Percentiles rank a stretch among this genome's conserved stretches.
phyloP scores from a whole-genome alignment of 2,329 filamentous ascomycete genomes.

The Fusarium goolgardi region DNA sequence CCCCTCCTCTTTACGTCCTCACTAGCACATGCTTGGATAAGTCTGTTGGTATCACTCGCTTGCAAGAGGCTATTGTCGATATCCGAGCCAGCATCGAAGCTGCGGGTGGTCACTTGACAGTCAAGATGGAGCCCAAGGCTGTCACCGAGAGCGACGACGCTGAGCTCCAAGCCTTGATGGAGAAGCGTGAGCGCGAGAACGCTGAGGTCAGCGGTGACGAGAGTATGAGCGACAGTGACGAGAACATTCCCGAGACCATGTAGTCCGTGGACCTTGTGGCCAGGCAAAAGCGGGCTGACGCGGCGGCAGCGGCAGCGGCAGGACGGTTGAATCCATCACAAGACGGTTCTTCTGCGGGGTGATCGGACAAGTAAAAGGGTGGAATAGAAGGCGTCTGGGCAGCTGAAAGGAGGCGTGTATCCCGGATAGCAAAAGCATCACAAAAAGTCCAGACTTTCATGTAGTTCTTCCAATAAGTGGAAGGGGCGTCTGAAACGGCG shows the following conservation, averaged over 20 bases:
- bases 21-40: conserved; percentile 98
- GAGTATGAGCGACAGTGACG: conserved; percentile 94
- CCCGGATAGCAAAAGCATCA: conserved; percentile 43
- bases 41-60: conserved; percentile 80
- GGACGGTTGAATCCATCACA: conserved; percentile 33
- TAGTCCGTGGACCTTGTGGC: conserved; percentile 48
- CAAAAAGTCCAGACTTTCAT: conserved; percentile 47
- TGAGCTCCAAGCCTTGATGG: conserved; percentile 96
- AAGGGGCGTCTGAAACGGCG: conserved; percentile 47
- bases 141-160: conserved; percentile 99
- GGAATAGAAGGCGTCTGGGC: conserved; percentile 45
- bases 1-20: conserved; percentile 94
- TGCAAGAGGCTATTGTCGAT: conserved; percentile 91
- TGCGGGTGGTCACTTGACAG: conserved; percentile 81
- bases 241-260: conserved; percentile 68
- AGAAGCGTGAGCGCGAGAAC: conserved; percentile 98
- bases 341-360: conserved; percentile 32
- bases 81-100: conserved; percentile 83
- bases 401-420: conserved; percentile 38
- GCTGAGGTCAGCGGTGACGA: conserved; percentile 98
- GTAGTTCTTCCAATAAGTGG: conserved; percentile 46
- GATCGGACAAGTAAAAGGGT: conserved; percentile 45
- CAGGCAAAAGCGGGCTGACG: conserved; percentile 31
- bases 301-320: conserved; percentile 33
- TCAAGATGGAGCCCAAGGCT: conserved; percentile 99